phyloP scores from a whole-genome alignment of 345 rosid genomes.

The Limnanthes douglasii region DNA sequence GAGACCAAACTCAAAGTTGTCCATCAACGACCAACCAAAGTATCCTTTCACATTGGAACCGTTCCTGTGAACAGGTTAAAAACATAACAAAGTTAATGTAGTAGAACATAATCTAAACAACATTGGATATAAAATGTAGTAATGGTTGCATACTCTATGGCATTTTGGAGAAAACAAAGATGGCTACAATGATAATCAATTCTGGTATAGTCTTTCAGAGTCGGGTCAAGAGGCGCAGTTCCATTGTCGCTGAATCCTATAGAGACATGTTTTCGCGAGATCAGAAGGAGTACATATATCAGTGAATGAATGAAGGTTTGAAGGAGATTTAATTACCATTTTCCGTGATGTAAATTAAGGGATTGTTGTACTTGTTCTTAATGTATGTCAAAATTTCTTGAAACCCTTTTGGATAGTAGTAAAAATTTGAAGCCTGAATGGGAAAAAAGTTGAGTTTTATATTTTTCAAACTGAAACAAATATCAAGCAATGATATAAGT shows the following conservation, averaged over 20 bases:
- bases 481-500: not conserved
- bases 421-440: not conserved
- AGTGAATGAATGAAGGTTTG: not conserved
- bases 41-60: slow-evolving; percentile 11
- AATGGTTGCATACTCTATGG: slow-evolving; percentile 4
- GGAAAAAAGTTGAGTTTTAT: not conserved
- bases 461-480: too few species aligned
- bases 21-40: slow-evolving; percentile 9
- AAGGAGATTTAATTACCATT: slow-evolving; percentile 3
- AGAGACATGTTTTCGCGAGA: not conserved
- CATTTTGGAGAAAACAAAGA: slow-evolving; percentile 7
- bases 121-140: not conserved
- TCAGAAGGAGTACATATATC: too few species aligned
- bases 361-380: slow-evolving; percentile 2
- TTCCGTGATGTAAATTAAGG: slow-evolving; percentile 7
- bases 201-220: slow-evolving; percentile 5
- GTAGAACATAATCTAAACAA: too few species aligned
- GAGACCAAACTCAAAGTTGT: slow-evolving; percentile 8
- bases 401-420: slow-evolving; percentile 9
- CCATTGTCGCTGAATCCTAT: slow-evolving; percentile 8
- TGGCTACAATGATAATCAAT: slow-evolving; percentile 6
- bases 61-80: slow-evolving; percentile 3
- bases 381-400: slow-evolving; percentile 6
- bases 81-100: too few species aligned
- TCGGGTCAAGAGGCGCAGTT: not conserved